Base-by-base conservation (phyloP, 345 rosid species). In the Gossypium australe region DNA sequence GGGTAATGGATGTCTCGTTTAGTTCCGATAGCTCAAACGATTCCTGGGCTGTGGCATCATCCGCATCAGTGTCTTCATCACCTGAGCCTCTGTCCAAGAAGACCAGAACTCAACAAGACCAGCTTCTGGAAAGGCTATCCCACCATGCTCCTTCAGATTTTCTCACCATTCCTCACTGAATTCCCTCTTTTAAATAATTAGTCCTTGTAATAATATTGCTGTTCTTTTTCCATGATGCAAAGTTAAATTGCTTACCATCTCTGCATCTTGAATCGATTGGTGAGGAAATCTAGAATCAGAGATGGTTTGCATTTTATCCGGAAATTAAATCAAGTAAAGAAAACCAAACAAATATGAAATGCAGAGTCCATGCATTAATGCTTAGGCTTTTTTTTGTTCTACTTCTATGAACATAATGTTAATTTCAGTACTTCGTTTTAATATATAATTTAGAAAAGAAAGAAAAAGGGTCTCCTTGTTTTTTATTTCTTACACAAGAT, bases 261-360 rank as follows among this genome's bases (percentile, higher is more conserved):
- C 88, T 83, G 82, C 77, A 57, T 75, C 78, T 75, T 78, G 41
- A 34, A 5, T 72, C 77, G 52, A 41, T 64, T 65, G 71, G 71
- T 27, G 29, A 22, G 76, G 84, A 78, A 59, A 75, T 64, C 65
- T 62, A 77, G 73, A 78, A 81, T 77, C 65, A 70, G 87, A 86
- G 88, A 86, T 86, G 81, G 88, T 84, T 80, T 80, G 91, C 91
- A 89, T 83, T 87, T 87, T 83, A 81, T 76, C 89, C 76, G 71
- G 80, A 73, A 73, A 47, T 34, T 34, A 59, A 45, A 75, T 61
- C 12, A 13, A 53, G 22, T 5, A n/a, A 6, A 53, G n/a, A 12
- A 7, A 62, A 18, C 68, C 16, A 57, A 65, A 59, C 53, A 48
- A 43, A 43, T 34, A 24, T 63, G 62, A 71, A 80, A 76, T 71